Conservation (phyloP, 140 eudicot species). For the Stevia rebaudiana region DNA sequence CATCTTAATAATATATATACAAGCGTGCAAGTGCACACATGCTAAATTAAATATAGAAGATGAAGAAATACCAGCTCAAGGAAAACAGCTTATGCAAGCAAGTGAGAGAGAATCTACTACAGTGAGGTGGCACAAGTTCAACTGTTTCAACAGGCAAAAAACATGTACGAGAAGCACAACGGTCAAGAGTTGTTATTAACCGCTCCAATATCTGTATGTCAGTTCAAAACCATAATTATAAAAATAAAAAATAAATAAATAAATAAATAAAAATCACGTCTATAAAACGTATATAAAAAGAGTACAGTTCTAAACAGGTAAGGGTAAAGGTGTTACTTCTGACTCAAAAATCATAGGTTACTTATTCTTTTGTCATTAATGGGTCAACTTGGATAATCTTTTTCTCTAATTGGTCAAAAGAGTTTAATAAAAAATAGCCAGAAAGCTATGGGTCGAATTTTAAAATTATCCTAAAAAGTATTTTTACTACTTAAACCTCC, state of each 20-base stretch:
- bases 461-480: neutral
- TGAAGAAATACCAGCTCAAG: slow-evolving; percentile 64
- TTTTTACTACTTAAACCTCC: neutral
- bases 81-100: slow-evolving; percentile 85
- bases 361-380: neutral
- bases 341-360: neutral
- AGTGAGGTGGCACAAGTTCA: slow-evolving; percentile 91
- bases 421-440: neutral
- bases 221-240: slow-evolving; percentile 1
- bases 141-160: slow-evolving; percentile 92
- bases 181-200: slow-evolving; percentile 74
- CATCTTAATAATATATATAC: neutral
- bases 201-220: slow-evolving; percentile 63
- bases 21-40: no score
- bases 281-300: neutral
- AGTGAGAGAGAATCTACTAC: slow-evolving; percentile 91
- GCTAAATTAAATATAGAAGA: neutral
- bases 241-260: neutral
- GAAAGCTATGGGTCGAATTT: neutral
- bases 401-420: neutral
- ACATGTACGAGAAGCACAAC: slow-evolving; percentile 97
- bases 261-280: no score
- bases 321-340: neutral
- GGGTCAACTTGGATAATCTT: neutral
- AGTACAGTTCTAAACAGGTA: neutral